Conservation (phyloP, 2,329 filamentous ascomycete genomes). For the Epicoccum sorghinum region DNA sequence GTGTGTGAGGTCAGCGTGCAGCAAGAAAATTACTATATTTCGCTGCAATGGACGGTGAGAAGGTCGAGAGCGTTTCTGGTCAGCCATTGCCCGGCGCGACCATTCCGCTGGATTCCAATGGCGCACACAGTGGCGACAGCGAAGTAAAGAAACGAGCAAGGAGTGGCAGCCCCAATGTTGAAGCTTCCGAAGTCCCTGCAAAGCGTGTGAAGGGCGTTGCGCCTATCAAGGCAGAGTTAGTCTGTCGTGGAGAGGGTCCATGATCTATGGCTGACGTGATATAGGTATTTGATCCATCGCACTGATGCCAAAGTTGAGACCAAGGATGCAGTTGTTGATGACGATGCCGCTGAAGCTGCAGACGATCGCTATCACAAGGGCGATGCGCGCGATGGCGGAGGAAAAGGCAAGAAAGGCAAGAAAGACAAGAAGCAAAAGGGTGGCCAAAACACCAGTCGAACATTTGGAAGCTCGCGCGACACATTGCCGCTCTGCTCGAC, state of each 20-base stretch:
- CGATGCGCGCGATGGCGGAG: slow-evolving; percentile 43
- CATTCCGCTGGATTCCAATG: slow-evolving; percentile 22
- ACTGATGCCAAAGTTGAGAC: slow-evolving; percentile 32
- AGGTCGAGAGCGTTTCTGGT: slow-evolving; percentile 11
- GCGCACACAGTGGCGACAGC: slow-evolving; percentile 28
- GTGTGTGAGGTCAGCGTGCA: slow-evolving; percentile 9
- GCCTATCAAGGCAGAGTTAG: slow-evolving; percentile 75
- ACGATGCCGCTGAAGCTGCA: slow-evolving; percentile 65
- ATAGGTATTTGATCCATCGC: slow-evolving; percentile 43
- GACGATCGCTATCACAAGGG: slow-evolving; percentile 54
- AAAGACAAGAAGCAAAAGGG: slow-evolving; percentile 66
- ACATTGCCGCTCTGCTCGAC: slow-evolving; percentile 78
- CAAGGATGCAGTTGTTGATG: slow-evolving; percentile 49
- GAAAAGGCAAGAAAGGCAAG: slow-evolving; percentile 54
- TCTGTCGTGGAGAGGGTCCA: background rate
- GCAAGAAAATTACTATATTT: slow-evolving; percentile 1
- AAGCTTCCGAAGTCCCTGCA: slow-evolving; percentile 24
- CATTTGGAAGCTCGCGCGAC: slow-evolving; percentile 81
- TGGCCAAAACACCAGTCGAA: slow-evolving; percentile 83
- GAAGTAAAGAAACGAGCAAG: slow-evolving; percentile 42
- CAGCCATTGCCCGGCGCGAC: slow-evolving; percentile 20
- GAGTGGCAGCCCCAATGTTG: slow-evolving; percentile 43
- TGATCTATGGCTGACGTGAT: background rate
- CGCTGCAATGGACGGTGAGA: slow-evolving; percentile 24
- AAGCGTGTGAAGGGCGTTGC: slow-evolving; percentile 62